A percentile compares a stretch with the other conserved stretches of the same genome.
Evolutionary conservation across 805 yeast species (phyloP).

Genomic region (Zygoascus ofunaensis): DNA sequence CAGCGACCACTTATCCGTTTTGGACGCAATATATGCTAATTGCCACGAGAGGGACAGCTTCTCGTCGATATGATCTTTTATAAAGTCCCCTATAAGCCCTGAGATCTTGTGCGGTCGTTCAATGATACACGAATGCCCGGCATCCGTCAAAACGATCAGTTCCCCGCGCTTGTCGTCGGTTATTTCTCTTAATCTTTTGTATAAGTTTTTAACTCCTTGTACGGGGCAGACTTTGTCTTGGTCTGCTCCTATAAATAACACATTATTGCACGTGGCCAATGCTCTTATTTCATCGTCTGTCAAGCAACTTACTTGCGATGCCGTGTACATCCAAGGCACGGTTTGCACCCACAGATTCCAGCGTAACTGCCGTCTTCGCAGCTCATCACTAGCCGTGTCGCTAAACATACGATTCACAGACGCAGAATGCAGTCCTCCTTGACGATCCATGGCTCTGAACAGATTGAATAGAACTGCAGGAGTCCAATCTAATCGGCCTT

Average conservation of each 20-base stretch:
- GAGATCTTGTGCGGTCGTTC: conserved; percentile 56
- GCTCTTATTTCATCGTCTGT: conserved; percentile 36
- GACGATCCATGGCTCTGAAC: conserved; percentile 50
- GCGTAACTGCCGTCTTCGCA: conserved; percentile 49
- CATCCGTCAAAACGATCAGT: conserved; percentile 30
- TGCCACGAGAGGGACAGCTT: conserved; percentile 67
- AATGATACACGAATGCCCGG: conserved; percentile 59
- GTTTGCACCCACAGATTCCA: conserved; percentile 64
- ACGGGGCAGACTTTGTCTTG: conserved; percentile 44
- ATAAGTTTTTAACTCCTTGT: conserved; percentile 28
- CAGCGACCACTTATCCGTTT: conserved; percentile 69
- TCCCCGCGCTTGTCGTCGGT: conserved; percentile 27
- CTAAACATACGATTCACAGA: conserved; percentile 53
- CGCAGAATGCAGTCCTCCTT: conserved; percentile 50
- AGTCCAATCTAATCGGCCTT: conserved; percentile 19
- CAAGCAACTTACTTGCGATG: conserved; percentile 41
- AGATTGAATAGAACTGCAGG: conserved; percentile 38
- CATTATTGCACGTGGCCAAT: conserved; percentile 30
- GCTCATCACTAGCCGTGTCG: conserved; percentile 29
- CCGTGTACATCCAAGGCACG: conserved; percentile 43
- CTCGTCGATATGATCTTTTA: conserved; percentile 40
- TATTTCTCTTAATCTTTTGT: conserved; percentile 9
- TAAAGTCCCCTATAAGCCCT: conserved; percentile 51
- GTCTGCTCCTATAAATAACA: conserved; percentile 50
- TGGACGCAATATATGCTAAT: conserved; percentile 38